phyloP scores from a whole-genome alignment of 257 asterid genomes.

The Ilex asprella region DNA sequence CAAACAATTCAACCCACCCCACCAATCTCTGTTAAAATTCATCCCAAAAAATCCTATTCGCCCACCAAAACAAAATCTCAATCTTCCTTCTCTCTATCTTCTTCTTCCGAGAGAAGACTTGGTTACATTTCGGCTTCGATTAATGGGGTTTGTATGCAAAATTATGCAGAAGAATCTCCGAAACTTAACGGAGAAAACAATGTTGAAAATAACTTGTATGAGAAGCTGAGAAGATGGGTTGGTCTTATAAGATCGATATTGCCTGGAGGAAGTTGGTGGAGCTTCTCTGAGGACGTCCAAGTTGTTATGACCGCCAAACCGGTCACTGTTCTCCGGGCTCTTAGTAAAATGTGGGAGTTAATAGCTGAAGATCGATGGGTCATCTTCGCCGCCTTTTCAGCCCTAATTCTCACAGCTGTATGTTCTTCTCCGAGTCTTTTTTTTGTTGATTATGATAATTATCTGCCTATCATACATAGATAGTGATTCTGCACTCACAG shows the following conservation, averaged over 20 bases:
- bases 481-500: no score
- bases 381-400: slow-evolving; percentile 59
- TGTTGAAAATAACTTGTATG: slow-evolving; percentile 20
- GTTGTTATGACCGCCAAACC: slow-evolving; percentile 61
- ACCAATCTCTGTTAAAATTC: background rate
- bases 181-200: slow-evolving; percentile 9
- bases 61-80: slow-evolving; percentile 11
- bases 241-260: slow-evolving; percentile 32
- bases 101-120: slow-evolving; percentile 16
- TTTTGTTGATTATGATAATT: no score
- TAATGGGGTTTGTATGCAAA: slow-evolving; percentile 43
- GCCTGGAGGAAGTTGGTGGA: slow-evolving; percentile 97
- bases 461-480: no score
- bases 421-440: slow-evolving; percentile 7
- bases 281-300: slow-evolving; percentile 47
- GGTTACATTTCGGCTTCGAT: slow-evolving; percentile 39
- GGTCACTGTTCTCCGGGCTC: slow-evolving; percentile 76
- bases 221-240: slow-evolving; percentile 50
- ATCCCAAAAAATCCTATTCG: background rate
- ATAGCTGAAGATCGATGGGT: slow-evolving; percentile 82
- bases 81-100: slow-evolving; percentile 7
- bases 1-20: background rate
- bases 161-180: slow-evolving; percentile 11
- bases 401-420: slow-evolving; percentile 80
- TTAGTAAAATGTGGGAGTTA: slow-evolving; percentile 79